A percentile compares a stretch with the other conserved stretches of the same genome.
Evolutionary conservation across 2,329 filamentous ascomycete genomes (phyloP).

Genomic region (Beauveria bassiana): DNA sequence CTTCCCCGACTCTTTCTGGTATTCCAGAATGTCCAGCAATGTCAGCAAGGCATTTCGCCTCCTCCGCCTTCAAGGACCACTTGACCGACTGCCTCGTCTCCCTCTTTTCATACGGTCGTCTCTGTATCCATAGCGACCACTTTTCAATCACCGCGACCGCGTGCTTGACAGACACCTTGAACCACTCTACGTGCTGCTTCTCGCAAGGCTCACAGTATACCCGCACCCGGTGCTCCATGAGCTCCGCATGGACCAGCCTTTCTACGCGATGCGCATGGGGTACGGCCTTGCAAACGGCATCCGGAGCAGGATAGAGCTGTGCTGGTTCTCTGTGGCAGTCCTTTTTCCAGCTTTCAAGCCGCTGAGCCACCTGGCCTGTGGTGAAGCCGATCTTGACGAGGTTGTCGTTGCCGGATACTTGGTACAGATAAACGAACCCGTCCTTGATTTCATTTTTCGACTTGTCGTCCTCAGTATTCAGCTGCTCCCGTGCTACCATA

Average conservation of each 20-base stretch:
- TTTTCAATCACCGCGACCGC: background rate
- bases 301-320: background rate
- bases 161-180: background rate
- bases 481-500: background rate
- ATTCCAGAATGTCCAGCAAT: background rate
- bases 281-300: background rate
- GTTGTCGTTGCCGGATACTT: background rate
- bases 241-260: slow-evolving; percentile 9
- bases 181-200: slow-evolving; percentile 10
- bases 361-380: background rate
- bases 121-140: slow-evolving; percentile 5
- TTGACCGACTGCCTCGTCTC: background rate
- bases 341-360: background rate
- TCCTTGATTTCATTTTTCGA: slow-evolving; percentile 28
- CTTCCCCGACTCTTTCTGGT: background rate
- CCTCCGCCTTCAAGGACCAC: background rate
- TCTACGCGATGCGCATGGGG: slow-evolving; percentile 8
- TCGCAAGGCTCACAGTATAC: slow-evolving; percentile 3
- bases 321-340: background rate
- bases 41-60: background rate
- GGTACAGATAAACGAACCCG: slow-evolving; percentile 13
- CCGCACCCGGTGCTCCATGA: background rate
- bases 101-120: background rate
- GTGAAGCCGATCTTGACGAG: slow-evolving; percentile 11
- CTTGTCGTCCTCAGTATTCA: slow-evolving; percentile 17